A percentile compares a stretch with the other conserved stretches of the same genome.
phyloP scores from a whole-genome alignment of 495 filamentous ascomycete species.

The Trichocladium antarcticum region DNA sequence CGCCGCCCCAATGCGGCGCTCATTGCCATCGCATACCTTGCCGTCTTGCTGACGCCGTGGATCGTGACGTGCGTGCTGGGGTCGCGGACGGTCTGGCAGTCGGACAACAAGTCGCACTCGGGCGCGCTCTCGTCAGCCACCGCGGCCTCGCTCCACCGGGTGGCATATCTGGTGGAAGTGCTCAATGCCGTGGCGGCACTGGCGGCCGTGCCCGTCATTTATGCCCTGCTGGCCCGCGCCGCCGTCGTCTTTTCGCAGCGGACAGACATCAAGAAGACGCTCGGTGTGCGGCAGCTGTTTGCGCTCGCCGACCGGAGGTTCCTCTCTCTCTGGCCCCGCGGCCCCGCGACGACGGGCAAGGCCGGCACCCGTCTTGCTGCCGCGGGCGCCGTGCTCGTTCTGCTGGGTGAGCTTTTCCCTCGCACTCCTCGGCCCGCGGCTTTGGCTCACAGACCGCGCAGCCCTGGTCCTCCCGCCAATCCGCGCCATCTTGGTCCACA shows the following conservation, averaged over 20 bases:
- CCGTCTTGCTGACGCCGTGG: too few relatives aligned
- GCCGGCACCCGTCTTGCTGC: not conserved
- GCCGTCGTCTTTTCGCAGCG: slow-evolving; percentile 4
- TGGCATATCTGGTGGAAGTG: not conserved
- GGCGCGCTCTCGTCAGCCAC: too few relatives aligned
- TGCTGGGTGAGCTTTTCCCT: not conserved
- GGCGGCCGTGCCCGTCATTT: slow-evolving; percentile 14
- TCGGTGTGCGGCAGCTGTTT: slow-evolving; percentile 5
- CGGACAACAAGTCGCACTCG: too few relatives aligned
- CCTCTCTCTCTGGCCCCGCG: not conserved
- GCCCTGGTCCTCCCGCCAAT: too few relatives aligned
- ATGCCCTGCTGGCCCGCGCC: slow-evolving; percentile 1
- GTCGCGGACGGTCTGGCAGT: too few relatives aligned
- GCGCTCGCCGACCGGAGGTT: not conserved
- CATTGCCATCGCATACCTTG: too few relatives aligned
- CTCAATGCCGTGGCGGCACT: slow-evolving; percentile 1
- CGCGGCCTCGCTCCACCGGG: not conserved
- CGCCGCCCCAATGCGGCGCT: too few relatives aligned
- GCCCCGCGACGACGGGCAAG: too few relatives aligned
- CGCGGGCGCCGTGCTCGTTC: not conserved
- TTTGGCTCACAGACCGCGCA: too few relatives aligned
- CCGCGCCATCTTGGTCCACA: too few relatives aligned
- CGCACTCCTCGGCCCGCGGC: too few relatives aligned
- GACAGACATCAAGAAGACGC: not conserved
- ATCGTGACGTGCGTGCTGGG: too few relatives aligned